These are phyloP conservation scores for Physcia stellaris DNA, from an alignment of 495 filamentous ascomycete genomes.

Conservation along the genomic window DNA sequence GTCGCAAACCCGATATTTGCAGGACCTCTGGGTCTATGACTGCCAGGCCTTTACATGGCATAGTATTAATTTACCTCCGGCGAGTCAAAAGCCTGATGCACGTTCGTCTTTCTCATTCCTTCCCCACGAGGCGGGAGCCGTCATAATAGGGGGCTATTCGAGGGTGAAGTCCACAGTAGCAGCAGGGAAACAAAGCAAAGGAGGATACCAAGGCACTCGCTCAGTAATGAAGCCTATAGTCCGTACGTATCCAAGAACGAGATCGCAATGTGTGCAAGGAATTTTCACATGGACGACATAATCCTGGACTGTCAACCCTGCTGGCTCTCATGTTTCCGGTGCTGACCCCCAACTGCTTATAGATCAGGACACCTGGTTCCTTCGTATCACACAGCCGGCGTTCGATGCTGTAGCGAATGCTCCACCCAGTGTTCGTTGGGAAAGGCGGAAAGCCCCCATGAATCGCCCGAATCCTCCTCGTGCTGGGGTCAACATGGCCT, in stretches of 20 bases:
- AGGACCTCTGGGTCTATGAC: slow-evolving; percentile 55
- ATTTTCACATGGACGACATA: too few species aligned
- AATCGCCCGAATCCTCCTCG: slow-evolving; percentile 75
- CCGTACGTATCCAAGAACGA: too few species aligned
- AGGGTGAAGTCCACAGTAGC: slow-evolving; percentile 56
- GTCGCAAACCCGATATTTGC: slow-evolving; percentile 81
- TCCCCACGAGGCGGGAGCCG: slow-evolving; percentile 78
- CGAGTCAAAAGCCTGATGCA: slow-evolving; percentile 75
- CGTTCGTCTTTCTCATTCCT: slow-evolving; percentile 81
- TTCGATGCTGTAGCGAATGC: slow-evolving; percentile 36
- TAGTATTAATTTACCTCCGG: slow-evolving; percentile 52
- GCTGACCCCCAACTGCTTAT: too few species aligned
- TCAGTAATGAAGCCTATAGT: slow-evolving; percentile 71
- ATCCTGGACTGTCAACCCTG: too few species aligned
- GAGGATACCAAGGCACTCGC: slow-evolving; percentile 41
- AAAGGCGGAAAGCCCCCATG: slow-evolving; percentile 79
- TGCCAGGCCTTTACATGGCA: slow-evolving; percentile 64
- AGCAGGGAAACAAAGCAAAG: slow-evolving; percentile 45
- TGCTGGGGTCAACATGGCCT: slow-evolving; percentile 80
- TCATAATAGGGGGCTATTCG: slow-evolving; percentile 86
- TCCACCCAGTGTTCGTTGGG: slow-evolving; percentile 63
- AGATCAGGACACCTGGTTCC: slow-evolving; percentile 91
- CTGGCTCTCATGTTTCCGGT: too few species aligned
- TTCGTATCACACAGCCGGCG: slow-evolving; percentile 61
- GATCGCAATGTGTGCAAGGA: too few species aligned